These are phyloP conservation scores for Mortierella hygrophila DNA, from an alignment of 192 early-diverging fungal species.

Conservation along the genomic window DNA sequence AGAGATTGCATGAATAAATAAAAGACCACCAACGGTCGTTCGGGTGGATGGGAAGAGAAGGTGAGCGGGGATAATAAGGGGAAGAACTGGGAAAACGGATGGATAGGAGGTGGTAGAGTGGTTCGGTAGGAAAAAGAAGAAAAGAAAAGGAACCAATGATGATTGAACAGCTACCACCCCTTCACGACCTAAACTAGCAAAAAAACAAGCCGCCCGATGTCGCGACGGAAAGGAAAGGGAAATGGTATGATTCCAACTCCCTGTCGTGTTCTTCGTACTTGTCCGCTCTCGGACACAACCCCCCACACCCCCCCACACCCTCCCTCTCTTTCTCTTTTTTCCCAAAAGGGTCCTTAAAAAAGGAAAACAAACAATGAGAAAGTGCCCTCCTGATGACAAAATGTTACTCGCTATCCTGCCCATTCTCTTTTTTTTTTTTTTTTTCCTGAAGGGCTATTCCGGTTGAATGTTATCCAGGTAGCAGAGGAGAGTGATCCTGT, in stretches of 20 bases:
- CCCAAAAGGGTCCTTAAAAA: not conserved
- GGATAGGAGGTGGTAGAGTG: not conserved
- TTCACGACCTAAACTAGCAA: not conserved
- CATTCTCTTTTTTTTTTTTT: not conserved
- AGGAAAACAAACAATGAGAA: not conserved
- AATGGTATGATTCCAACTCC: not conserved
- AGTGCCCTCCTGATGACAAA: not conserved
- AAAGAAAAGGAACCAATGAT: not conserved
- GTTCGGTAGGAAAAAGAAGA: not conserved
- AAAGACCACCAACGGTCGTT: slow-evolving; percentile 1
- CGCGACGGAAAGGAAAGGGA: not conserved
- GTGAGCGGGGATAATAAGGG: not conserved
- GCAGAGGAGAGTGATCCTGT: not conserved
- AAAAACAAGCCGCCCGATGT: not conserved
- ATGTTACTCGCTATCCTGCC: not conserved
- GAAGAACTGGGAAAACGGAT: not conserved
- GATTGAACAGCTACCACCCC: not conserved
- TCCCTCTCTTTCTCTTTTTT: not conserved
- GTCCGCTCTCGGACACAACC: not conserved
- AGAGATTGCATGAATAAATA: not conserved
- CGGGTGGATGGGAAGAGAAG: not conserved
- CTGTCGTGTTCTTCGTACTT: not conserved
- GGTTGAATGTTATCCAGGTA: not conserved
- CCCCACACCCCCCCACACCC: too few relatives aligned
- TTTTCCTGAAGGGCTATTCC: not conserved